phyloP scores from a whole-genome alignment of 208 protist genomes.

The Leishmania arabica region DNA sequence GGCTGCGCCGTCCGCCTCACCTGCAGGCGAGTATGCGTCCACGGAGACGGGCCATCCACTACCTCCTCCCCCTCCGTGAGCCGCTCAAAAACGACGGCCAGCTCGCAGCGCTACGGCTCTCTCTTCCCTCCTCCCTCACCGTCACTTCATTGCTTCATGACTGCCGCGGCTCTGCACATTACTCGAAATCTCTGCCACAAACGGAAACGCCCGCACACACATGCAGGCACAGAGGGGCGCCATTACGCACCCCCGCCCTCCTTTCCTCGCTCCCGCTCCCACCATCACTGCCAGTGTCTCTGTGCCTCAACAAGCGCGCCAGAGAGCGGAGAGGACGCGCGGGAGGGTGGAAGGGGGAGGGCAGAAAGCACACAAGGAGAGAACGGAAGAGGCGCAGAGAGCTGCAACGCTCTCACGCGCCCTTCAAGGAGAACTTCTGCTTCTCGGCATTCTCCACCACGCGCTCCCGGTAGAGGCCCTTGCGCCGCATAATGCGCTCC shows the following conservation, averaged over 20 bases:
- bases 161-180: neutral
- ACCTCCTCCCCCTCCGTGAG: neutral
- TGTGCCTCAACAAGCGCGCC: neutral
- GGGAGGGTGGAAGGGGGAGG: neutral
- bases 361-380: neutral
- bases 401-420: slow-evolving; percentile 37
- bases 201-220: neutral
- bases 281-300: neutral
- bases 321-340: neutral
- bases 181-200: neutral
- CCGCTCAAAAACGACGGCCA: neutral
- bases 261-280: no score
- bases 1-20: neutral
- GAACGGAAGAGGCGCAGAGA: neutral
- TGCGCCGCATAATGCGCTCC: slow-evolving; percentile 86
- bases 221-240: neutral
- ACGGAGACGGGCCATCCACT: no score
- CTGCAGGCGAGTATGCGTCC: neutral
- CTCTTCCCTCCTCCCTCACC: neutral
- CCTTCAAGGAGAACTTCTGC: slow-evolving; percentile 91
- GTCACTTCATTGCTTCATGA: neutral
- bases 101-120: neutral
- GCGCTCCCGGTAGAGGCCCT: slow-evolving; percentile 82
- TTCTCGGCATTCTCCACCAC: slow-evolving; percentile 89
- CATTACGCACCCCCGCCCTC: neutral